Base-by-base conservation (phyloP, 441 rosid species). In the Gossypium gossypioides region DNA sequence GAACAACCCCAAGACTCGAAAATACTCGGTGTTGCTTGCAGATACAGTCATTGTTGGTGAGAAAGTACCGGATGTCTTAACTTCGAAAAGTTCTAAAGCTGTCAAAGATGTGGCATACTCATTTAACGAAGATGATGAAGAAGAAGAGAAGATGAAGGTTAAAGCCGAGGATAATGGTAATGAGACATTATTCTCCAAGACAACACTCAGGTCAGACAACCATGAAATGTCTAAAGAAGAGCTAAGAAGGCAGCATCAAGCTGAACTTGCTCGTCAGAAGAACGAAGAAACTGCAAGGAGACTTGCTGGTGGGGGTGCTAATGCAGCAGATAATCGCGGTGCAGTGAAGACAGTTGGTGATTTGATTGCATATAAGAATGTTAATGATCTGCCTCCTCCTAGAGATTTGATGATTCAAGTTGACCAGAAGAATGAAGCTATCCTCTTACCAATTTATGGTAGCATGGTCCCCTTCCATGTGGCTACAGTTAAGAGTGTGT, bases 241-340 rank as follows among this genome's bases (percentile, higher is more conserved):
- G 91, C 77, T 87, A 1, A 82, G 98, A 46, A 88, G 91, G 84
- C 98, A 89, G 86, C 97, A 93, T 74, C 98, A 93, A 74, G 96
- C 97, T 5, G 97, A 93, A 80, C 89, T 93, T 75, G 98, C 98
- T 25, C 92, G 90, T 15, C 92, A 91, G 78, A 91, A 93, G 71
- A 93, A 91, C 50, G 92, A 89, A 86, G 98, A 93, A 83, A 91
- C 90, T 51, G 97, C 97, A 2, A 78, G 94, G 78, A 80, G 96
- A 71, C 96, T 93, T 79, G 92, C 96, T 69, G 97, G 96, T 63
- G 96, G 84, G 42, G 89, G 85, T 3, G 40, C 80, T 3, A 80
- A 77, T 34, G 69, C 82, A 3, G 89, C 84, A 71, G 97, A 91
- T 68, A 81, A 77, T 76, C 91, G 96, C 12, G 74, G 75, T 72